Conservation (phyloP, 352 stramenopile species). For the Pythium aphanidermatum region DNA sequence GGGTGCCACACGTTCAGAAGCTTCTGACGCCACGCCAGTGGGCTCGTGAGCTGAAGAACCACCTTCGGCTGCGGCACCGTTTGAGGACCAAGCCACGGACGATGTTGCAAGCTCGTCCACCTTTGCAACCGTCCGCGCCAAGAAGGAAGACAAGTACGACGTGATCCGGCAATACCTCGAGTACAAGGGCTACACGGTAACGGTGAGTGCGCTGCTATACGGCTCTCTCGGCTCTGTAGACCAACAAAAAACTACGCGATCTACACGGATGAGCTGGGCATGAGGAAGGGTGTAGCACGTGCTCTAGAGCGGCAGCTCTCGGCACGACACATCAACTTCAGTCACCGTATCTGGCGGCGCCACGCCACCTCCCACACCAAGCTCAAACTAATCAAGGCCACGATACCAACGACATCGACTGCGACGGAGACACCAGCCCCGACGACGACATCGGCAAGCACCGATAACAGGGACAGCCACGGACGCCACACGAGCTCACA, state of each 20-base stretch:
- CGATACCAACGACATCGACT: neutral
- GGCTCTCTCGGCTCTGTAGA: neutral
- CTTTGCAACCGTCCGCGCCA: neutral
- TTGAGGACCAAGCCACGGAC: neutral
- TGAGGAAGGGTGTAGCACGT: neutral
- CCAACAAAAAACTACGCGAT: neutral
- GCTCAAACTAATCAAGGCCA: neutral
- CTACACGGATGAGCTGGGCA: neutral
- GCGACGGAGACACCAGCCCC: neutral
- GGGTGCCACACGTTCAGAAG: neutral
- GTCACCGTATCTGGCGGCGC: neutral
- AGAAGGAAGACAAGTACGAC: neutral
- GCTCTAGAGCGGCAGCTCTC: neutral
- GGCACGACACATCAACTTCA: neutral
- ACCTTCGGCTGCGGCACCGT: neutral
- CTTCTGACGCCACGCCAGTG: neutral
- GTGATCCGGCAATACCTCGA: neutral
- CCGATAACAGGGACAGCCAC: too few relatives aligned
- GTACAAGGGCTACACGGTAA: neutral
- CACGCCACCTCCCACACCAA: neutral
- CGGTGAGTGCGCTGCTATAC: neutral
- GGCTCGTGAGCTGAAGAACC: slow-evolving; percentile 1
- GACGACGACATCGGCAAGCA: neutral
- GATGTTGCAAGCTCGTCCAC: neutral
- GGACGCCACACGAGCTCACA: too few relatives aligned